Percentiles rank a stretch among this genome's conserved stretches.
These are phyloP conservation scores for Pseudoneurospora amorphoporcata DNA, from an alignment of 495 filamentous ascomycete species.

Conservation along the genomic window DNA sequence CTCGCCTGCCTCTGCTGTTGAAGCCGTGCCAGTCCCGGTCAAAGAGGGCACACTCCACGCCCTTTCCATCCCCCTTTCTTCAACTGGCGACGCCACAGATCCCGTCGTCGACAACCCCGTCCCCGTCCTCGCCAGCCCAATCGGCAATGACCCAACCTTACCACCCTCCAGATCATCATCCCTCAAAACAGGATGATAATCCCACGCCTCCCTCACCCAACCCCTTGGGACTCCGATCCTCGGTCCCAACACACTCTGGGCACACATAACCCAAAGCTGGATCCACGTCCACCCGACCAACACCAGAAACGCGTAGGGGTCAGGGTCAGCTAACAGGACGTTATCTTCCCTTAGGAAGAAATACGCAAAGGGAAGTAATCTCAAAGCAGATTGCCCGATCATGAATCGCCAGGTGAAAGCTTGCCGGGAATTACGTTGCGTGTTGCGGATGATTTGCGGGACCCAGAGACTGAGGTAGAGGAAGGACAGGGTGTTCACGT, in stretches of 20 bases:
- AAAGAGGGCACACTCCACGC: conserved; percentile 7
- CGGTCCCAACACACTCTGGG: conserved; percentile 79
- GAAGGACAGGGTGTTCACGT: conserved; percentile 57
- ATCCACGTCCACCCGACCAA: conserved; percentile 82
- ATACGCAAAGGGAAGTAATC: conserved; percentile 69
- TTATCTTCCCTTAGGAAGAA: conserved; percentile 67
- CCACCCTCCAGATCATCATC: conserved; percentile 73
- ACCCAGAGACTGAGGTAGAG: conserved; percentile 82
- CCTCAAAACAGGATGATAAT: conserved; percentile 87
- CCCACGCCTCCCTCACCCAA: conserved; percentile 78
- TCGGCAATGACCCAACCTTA: conserved; percentile 47
- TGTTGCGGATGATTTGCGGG: conserved; percentile 84
- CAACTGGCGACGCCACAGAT: conserved; percentile 20
- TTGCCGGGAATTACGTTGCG: conserved; percentile 81
- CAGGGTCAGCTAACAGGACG: conserved; percentile 65
- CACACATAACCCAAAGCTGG: conserved; percentile 68
- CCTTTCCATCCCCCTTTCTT: conserved; percentile 7
- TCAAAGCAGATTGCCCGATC: conserved; percentile 66
- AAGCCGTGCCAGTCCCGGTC: neutral
- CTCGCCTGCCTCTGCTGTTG: neutral
- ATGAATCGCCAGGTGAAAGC: conserved; percentile 83
- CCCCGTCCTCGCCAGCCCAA: conserved; percentile 42
- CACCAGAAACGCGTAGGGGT: conserved; percentile 48
- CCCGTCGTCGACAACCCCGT: conserved; percentile 18
- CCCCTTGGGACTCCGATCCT: conserved; percentile 52